phyloP scores from a whole-genome alignment of 148 eudicot genomes.

The Fagopyrum esculentum region DNA sequence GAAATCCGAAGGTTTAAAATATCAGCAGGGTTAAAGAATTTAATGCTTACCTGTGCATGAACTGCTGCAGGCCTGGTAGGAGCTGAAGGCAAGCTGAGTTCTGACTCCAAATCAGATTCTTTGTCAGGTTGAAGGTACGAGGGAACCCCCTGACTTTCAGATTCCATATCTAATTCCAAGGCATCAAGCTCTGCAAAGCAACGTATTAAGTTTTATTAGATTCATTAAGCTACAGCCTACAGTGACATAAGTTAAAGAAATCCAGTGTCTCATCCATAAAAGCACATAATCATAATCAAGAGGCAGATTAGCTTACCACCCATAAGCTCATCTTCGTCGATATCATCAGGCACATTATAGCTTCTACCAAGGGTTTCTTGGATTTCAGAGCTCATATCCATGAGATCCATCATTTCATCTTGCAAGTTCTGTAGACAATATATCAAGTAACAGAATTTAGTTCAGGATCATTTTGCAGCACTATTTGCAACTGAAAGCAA shows the following conservation, averaged over 20 bases:
- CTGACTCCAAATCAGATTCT: slow-evolving; percentile 61
- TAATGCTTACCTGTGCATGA: slow-evolving; percentile 49
- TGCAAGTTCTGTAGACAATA: slow-evolving; percentile 55
- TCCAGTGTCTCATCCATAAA: neutral
- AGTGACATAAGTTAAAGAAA: neutral
- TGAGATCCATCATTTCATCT: slow-evolving; percentile 98
- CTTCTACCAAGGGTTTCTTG: slow-evolving; percentile 95
- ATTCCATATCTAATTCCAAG: slow-evolving; percentile 86
- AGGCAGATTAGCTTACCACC: slow-evolving; percentile 50
- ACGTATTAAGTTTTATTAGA: neutral
- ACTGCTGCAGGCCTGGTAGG: slow-evolving; percentile 57
- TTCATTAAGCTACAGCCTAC: neutral
- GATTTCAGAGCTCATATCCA: slow-evolving; percentile 91
- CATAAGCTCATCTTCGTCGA: slow-evolving; percentile 93
- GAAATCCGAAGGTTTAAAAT: neutral
- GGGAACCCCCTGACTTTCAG: slow-evolving; percentile 81
- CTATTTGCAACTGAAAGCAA: slow-evolving; percentile 1
- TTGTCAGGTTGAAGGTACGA: slow-evolving; percentile 85
- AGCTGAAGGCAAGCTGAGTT: slow-evolving; percentile 84
- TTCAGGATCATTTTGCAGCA: slow-evolving; percentile 7
- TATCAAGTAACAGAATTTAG: neutral
- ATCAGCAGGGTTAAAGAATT: neutral
- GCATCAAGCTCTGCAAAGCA: slow-evolving; percentile 80
- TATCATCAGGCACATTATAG: slow-evolving; percentile 89
- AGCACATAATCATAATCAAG: slow-evolving; percentile 4